Conservation (phyloP, 352 stramenopile genomes). For the Pythium biforme region DNA sequence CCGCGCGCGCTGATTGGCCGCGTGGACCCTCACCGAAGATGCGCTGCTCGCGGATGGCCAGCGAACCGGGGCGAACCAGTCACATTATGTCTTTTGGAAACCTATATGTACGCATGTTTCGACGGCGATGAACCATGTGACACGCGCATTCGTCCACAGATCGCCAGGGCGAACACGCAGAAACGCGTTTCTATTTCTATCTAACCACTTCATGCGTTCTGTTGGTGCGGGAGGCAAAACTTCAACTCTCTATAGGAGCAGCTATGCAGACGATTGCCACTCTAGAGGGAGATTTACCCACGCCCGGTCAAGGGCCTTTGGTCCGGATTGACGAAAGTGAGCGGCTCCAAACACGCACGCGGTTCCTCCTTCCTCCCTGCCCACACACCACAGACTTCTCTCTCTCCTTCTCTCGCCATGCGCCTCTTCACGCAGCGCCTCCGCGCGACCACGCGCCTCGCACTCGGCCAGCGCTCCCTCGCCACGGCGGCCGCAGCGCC, state of each 20-base stretch:
- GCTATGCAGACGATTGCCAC: slow-evolving; percentile 19
- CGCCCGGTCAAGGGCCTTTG: neutral
- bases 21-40: slow-evolving; percentile 7
- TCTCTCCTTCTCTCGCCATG: slow-evolving; percentile 5
- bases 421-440: slow-evolving; percentile 24
- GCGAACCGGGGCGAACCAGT: slow-evolving; percentile 3
- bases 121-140: slow-evolving; percentile 4
- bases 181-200: slow-evolving; percentile 27
- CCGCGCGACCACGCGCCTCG: slow-evolving; percentile 16
- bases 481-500: slow-evolving; percentile 27
- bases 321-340: slow-evolving; percentile 15
- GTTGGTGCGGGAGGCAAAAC: slow-evolving; percentile 7
- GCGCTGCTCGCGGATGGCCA: neutral
- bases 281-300: slow-evolving; percentile 15
- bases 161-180: slow-evolving; percentile 8
- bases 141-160: slow-evolving; percentile 26
- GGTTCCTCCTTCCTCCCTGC: neutral
- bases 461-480: slow-evolving; percentile 25
- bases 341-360: slow-evolving; percentile 3
- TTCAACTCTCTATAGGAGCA: slow-evolving; percentile 32
- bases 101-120: neutral
- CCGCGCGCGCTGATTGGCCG: slow-evolving; percentile 1
- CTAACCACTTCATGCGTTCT: neutral
- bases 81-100: neutral
- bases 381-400: neutral